These are phyloP conservation scores for Emericellopsis cladophorae DNA, from an alignment of 2,329 filamentous ascomycete species.

Conservation along the genomic window DNA sequence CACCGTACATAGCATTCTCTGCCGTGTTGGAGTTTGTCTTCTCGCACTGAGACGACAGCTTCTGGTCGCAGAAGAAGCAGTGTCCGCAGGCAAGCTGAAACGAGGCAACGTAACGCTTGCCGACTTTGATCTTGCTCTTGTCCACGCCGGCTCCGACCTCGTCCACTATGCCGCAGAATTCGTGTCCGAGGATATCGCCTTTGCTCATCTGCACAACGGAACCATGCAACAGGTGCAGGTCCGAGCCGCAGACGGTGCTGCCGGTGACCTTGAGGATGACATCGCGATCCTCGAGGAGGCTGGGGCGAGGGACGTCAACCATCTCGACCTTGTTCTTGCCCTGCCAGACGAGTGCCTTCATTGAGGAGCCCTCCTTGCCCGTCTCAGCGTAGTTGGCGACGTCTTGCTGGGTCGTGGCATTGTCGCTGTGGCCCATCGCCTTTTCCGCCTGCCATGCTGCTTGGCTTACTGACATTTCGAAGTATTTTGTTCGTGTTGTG, in stretches of 20 bases:
- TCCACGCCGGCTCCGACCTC: constrained; percentile 40
- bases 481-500: not conserved
- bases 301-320: constrained; percentile 57
- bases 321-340: constrained; percentile 70
- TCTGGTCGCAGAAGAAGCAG: constrained; percentile 70
- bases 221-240: constrained; percentile 44
- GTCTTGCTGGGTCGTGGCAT: constrained; percentile 55
- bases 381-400: constrained; percentile 43
- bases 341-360: constrained; percentile 75
- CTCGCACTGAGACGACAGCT: constrained; percentile 69
- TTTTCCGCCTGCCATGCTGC: constrained; percentile 57
- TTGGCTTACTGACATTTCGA: constrained; percentile 46
- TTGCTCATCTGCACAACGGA: constrained; percentile 44
- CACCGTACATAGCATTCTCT: constrained; percentile 66
- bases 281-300: constrained; percentile 59
- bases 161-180: constrained; percentile 45
- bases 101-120: constrained; percentile 65
- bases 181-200: constrained; percentile 55
- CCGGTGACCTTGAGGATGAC: constrained; percentile 69
- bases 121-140: constrained; percentile 23
- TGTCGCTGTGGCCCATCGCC: constrained; percentile 52
- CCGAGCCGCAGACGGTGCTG: constrained; percentile 45
- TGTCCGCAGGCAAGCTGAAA: constrained; percentile 70
- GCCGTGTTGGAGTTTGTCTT: constrained; percentile 64
- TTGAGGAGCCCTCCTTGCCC: constrained; percentile 43